Percentiles rank a stretch among this genome's conserved stretches.
These are phyloP conservation scores for Suillus placidus DNA, from an alignment of 768 basidiomycete species.

Conservation along the genomic window DNA sequence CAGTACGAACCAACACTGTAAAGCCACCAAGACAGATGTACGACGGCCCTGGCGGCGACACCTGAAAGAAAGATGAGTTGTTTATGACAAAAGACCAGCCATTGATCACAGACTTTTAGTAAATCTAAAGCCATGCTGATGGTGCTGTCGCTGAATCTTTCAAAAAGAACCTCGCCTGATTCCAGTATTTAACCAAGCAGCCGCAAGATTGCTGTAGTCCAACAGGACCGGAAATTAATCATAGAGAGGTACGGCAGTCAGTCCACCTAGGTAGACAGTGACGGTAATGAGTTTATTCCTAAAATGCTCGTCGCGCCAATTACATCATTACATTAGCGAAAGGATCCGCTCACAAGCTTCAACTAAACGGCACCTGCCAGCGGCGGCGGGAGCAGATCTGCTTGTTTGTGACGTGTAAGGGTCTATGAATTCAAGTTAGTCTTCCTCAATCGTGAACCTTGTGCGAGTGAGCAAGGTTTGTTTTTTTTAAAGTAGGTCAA, in stretches of 20 bases:
- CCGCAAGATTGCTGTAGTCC: neutral
- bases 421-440: neutral
- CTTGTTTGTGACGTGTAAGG: neutral
- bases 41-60: slow-evolving; percentile 52
- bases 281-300: neutral
- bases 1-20: slow-evolving; percentile 43
- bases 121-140: slow-evolving; percentile 24
- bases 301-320: neutral
- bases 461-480: neutral
- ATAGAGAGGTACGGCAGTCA: neutral
- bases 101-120: slow-evolving; percentile 27
- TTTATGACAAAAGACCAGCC: slow-evolving; percentile 5
- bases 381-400: neutral
- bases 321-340: neutral
- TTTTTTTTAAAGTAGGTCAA: neutral
- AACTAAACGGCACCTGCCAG: neutral
- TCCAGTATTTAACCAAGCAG: neutral
- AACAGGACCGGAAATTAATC: neutral
- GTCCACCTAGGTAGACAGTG: neutral
- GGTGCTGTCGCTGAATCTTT: neutral
- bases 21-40: slow-evolving; percentile 68
- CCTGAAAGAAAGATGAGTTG: slow-evolving; percentile 41
- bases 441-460: neutral
- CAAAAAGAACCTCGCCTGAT: neutral
- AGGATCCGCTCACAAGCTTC: neutral